phyloP scores from a whole-genome alignment of 2,329 filamentous ascomycete species.

The Aureobasidium leucospermi region DNA sequence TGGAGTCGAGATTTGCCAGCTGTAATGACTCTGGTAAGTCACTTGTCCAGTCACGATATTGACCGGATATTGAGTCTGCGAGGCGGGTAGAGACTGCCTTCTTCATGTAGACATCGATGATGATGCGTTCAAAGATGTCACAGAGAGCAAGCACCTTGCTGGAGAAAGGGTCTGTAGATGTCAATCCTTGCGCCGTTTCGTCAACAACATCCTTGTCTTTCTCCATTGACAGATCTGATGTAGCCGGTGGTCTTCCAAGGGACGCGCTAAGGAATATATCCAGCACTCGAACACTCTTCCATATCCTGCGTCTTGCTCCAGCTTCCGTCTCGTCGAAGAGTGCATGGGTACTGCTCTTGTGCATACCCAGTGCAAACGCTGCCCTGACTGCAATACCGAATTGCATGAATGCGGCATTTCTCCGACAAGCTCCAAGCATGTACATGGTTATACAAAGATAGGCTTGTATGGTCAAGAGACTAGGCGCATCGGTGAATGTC shows the following conservation, averaged over 20 bases:
- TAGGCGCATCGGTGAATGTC: constrained; percentile 43
- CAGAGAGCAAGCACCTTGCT: constrained; percentile 34
- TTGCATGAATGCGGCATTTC: constrained; percentile 47
- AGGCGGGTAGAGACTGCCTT: constrained; percentile 34
- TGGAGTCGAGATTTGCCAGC: not conserved
- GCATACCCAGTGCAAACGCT: constrained; percentile 46
- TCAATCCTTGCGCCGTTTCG: not conserved
- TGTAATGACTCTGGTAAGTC: constrained; percentile 27
- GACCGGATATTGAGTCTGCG: constrained; percentile 34
- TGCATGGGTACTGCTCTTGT: constrained; percentile 23
- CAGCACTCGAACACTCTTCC: constrained; percentile 46
- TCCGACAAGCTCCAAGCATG: constrained; percentile 45
- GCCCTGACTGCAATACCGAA: constrained; percentile 45
- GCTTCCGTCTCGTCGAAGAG: constrained; percentile 10
- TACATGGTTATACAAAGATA: constrained; percentile 46
- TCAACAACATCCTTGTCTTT: constrained; percentile 19
- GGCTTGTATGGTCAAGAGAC: constrained; percentile 44
- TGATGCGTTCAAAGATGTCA: constrained; percentile 41
- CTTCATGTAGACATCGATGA: constrained; percentile 40
- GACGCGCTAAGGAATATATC: constrained; percentile 46
- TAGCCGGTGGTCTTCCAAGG: constrained; percentile 46
- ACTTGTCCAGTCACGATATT: constrained; percentile 35
- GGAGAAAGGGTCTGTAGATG: constrained; percentile 21
- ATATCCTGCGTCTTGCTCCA: constrained; percentile 34
- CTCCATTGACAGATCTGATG: constrained; percentile 44